Evolutionary conservation across 305 asterid genomes (phyloP), one percentile per base, ranked within the genome.

Genomic region (Solanum hybrid): DNA sequence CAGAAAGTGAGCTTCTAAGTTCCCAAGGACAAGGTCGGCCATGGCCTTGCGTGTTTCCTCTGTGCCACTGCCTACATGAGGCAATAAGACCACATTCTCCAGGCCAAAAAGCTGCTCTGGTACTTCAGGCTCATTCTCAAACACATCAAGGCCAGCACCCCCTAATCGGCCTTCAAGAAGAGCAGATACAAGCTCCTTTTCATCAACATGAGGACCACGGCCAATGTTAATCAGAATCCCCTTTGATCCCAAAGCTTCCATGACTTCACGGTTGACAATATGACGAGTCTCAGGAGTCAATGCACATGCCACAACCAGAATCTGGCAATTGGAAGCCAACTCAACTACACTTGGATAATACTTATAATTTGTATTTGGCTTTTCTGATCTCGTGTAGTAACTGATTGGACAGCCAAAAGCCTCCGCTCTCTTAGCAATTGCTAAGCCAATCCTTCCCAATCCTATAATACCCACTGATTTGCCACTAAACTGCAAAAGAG

Each of bases 81-180:
- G 98, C 96, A 95, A 88, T 51, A 97, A 65, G 88, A 96, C 99
- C 3, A 96, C 98, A 27, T 96, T 96, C n/a, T 96, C 96, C 14
- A 96, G 95, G n/a, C 92, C 95, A 91, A 96, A 94, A n/a, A 97
- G 96, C 85, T 94, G 92, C 90, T 95, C 98, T 0, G 99, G 98
- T 20, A 95, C 99, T 29, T 95, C 90, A 39, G 99, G 99, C 88
- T 97, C 99, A 89, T 93, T 95, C 86, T 96, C 97, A 36, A 93
- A 97, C 91, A 97, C 99, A 90, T 97, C 99, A 20, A 97, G 94
- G 24, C 99, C 99, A 88, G 99, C 98, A 0, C 99, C 99, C 61
- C 98, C 99, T 77, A 97, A 34, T 8, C 98, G 95, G 85, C 99
- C 97, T 94, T 96, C 99, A 92, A 92, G 94, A 20, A 97, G 97